phyloP scores from a whole-genome alignment of 495 filamentous ascomycete genomes.

The Saxispiralis lemnorum region DNA sequence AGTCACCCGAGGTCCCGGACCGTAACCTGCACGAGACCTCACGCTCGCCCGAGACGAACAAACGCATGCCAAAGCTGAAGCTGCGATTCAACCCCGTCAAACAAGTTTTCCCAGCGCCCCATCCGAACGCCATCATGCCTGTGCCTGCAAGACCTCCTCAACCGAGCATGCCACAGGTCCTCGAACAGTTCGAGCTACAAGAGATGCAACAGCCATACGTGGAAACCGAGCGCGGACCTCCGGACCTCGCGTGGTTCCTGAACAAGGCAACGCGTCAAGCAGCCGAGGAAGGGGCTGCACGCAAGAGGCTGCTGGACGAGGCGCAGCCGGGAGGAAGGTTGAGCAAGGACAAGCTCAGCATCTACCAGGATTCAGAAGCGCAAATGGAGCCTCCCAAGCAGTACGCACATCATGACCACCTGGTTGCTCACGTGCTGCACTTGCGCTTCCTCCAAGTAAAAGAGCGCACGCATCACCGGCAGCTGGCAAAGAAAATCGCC shows the following conservation, averaged over 20 bases:
- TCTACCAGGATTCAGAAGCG: slow-evolving; percentile 55
- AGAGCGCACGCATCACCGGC: slow-evolving; percentile 56
- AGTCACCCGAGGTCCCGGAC: background rate
- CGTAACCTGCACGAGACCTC: background rate
- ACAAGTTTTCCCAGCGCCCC: slow-evolving; percentile 1
- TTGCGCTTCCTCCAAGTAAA: slow-evolving; percentile 60
- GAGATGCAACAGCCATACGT: slow-evolving; percentile 14
- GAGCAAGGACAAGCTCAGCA: slow-evolving; percentile 48
- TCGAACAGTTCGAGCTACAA: slow-evolving; percentile 10
- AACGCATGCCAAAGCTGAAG: slow-evolving; percentile 8
- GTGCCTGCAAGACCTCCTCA: slow-evolving; percentile 4
- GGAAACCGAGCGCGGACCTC: slow-evolving; percentile 12
- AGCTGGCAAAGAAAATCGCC: slow-evolving; percentile 47
- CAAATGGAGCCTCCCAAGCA: slow-evolving; percentile 55
- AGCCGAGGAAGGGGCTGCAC: slow-evolving; percentile 33
- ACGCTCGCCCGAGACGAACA: background rate
- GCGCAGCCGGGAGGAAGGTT: slow-evolving; percentile 58
- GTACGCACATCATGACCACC: slow-evolving; percentile 70
- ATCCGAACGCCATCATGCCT: slow-evolving; percentile 4
- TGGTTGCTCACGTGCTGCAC: slow-evolving; percentile 61
- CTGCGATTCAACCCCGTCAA: slow-evolving; percentile 5
- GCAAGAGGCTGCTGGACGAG: slow-evolving; percentile 49
- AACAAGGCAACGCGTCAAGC: slow-evolving; percentile 39
- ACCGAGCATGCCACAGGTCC: slow-evolving; percentile 6
- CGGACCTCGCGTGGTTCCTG: slow-evolving; percentile 1